Conservation (phyloP, 2,329 filamentous ascomycete species). For the Ophiocordyceps camponoti-rufipedis region DNA sequence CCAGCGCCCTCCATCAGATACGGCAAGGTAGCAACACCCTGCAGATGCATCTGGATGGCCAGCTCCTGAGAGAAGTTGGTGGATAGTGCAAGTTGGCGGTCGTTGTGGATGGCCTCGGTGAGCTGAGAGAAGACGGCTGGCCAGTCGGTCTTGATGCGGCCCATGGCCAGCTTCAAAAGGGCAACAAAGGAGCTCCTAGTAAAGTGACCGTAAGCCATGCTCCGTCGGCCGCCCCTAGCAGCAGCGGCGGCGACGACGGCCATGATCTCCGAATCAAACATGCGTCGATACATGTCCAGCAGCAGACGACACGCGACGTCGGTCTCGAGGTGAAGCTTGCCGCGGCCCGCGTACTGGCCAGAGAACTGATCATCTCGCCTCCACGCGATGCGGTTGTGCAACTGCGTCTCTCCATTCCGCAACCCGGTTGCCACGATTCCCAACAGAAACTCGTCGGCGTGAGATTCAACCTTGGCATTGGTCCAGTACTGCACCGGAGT, state of each 20-base stretch:
- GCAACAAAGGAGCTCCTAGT: conserved; percentile 21
- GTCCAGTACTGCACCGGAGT: conserved; percentile 30
- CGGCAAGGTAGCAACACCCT: conserved; percentile 13
- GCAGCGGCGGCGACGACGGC: background rate
- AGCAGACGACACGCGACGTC: conserved; percentile 19
- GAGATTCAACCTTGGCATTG: conserved; percentile 22
- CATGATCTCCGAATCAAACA: conserved; percentile 23
- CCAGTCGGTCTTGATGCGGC: conserved; percentile 17
- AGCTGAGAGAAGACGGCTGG: conserved; percentile 10
- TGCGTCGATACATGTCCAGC: conserved; percentile 22
- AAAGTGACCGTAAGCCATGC: conserved; percentile 10
- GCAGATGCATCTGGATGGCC: conserved; percentile 15
- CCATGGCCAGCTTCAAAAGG: conserved; percentile 18
- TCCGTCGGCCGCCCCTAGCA: background rate
- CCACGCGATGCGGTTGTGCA: conserved; percentile 16
- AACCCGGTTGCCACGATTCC: conserved; percentile 4
- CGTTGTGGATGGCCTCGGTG: conserved; percentile 11
- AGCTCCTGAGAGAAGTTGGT: conserved; percentile 18
- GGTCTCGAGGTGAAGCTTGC: conserved; percentile 15
- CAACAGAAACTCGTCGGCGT: conserved; percentile 19
- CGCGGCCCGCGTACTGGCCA: conserved; percentile 4
- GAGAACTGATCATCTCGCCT: conserved; percentile 16
- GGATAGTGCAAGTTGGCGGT: conserved; percentile 11
- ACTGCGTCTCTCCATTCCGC: conserved; percentile 6
- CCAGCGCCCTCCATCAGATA: conserved; percentile 10